Base-by-base conservation (phyloP, 1,284 basidiomycete genomes). In the Exobasidium rhododendri region DNA sequence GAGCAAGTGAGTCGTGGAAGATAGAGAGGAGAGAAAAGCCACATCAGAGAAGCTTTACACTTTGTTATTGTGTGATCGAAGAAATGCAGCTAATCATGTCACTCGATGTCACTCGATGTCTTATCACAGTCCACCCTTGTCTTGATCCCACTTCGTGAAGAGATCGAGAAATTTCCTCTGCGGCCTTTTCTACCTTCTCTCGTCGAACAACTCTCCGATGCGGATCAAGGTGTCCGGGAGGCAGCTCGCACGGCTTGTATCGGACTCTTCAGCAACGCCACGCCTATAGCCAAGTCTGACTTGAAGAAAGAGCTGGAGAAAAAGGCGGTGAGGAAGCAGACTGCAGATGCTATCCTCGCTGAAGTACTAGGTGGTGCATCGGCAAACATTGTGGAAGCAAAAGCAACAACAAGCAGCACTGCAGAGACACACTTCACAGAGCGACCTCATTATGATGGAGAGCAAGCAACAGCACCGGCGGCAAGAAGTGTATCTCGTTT, bases 291-390 rank as follows among this genome's bases (percentile, higher is more conserved):
- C 2, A 88, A 91, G 53, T 86, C 91, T 0, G 94, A 97, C 78
- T 83, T 98, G 58, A 97, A 97, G 83, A 93, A 91, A 77, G 90
- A 93, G 77, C 85, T 98, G 83, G 81, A 86, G 1, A 90, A 89
- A 78, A 89, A 89, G 79, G 85, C 85, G 53, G 89, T 94, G 35
- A 85, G 92, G 50, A 96, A 94, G 81, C 86, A 87, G 4, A 93
- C 94, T 44, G 77, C 81, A 7, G 84, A 85, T 28, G 75, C 70
- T 13, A 81, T 85, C 52, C 72, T 84, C 1, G 66, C 70, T 0
- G 77, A 81, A 3, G 80, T 84, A 1, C 75, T 84, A 4, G 35
- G 35, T 40, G 35, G 35, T 40, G 35, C 35, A 40, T 14, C 20
- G 4, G 67, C 56, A 24, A 50, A 22, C 7, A 17, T 17, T 4